Conservation (phyloP, 1,284 basidiomycete species). For the Moniliella sp. region DNA sequence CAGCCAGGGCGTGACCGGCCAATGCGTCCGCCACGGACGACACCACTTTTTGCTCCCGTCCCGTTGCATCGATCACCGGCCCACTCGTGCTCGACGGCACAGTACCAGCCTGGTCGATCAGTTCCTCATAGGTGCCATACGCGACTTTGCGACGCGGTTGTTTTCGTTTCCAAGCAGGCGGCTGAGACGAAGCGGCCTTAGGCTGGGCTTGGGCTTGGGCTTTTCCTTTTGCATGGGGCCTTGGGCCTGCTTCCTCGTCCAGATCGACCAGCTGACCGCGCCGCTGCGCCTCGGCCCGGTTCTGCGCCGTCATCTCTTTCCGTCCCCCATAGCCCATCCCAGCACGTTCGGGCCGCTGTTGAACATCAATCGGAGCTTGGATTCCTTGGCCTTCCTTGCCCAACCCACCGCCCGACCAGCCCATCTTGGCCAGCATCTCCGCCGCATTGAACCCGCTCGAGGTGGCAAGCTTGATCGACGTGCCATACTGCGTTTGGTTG, state of each 20-base stretch:
- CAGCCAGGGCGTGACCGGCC: conserved; percentile 1
- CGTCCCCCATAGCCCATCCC: conserved; percentile 29
- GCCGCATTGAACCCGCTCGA: conserved; percentile 18
- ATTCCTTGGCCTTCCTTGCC: conserved; percentile 27
- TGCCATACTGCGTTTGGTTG: background rate
- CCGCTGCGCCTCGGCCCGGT: conserved; percentile 12
- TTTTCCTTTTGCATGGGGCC: conserved; percentile 2
- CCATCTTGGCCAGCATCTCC: conserved; percentile 25
- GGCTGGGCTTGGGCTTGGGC: conserved; percentile 1
- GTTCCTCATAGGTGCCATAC: conserved; percentile 30
- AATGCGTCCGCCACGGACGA: conserved; percentile 3
- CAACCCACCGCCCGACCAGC: conserved; percentile 30
- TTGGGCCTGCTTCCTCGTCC: conserved; percentile 39
- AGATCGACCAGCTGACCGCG: conserved; percentile 9
- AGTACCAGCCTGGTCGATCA: conserved; percentile 17
- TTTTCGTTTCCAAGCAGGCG: conserved; percentile 12
- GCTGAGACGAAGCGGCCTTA: background rate
- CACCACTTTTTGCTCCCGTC: conserved; percentile 10
- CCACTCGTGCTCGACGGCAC: conserved; percentile 2
- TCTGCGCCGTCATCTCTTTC: conserved; percentile 27
- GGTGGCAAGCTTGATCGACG: background rate
- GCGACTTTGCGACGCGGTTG: conserved; percentile 18
- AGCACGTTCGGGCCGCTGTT: conserved; percentile 22
- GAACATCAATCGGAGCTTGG: conserved; percentile 27
- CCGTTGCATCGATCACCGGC: conserved; percentile 22